Conservation (phyloP, 208 protist genomes). For the Strigomonas culicis region DNA sequence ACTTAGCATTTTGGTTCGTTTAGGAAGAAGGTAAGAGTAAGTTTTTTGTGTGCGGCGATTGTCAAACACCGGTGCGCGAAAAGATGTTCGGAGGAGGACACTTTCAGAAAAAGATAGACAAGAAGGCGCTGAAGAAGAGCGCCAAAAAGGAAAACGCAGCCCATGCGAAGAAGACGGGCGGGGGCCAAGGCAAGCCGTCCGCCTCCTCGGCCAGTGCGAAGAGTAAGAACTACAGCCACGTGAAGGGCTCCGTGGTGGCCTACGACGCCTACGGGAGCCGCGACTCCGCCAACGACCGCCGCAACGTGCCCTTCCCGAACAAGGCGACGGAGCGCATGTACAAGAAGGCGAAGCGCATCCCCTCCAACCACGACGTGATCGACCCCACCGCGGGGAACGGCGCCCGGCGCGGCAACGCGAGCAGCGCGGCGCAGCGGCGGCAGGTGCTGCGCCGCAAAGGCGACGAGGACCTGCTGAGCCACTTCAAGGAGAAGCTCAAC, state of each 20-base stretch:
- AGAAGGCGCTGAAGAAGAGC: slow-evolving; percentile 58
- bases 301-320: slow-evolving; percentile 59
- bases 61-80: neutral
- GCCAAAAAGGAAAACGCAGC: slow-evolving; percentile 24
- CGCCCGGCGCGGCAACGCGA: slow-evolving; percentile 41
- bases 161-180: slow-evolving; percentile 14
- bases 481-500: slow-evolving; percentile 83
- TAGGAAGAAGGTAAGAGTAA: too few relatives aligned
- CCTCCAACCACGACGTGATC: slow-evolving; percentile 33
- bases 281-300: slow-evolving; percentile 76
- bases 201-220: neutral
- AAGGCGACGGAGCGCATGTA: slow-evolving; percentile 52
- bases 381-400: slow-evolving; percentile 21
- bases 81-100: slow-evolving; percentile 62
- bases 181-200: neutral
- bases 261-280: slow-evolving; percentile 39
- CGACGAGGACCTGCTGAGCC: slow-evolving; percentile 76
- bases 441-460: slow-evolving; percentile 59
- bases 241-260: slow-evolving; percentile 76
- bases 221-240: slow-evolving; percentile 36
- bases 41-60: too few relatives aligned
- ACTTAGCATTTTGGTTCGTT: too few relatives aligned
- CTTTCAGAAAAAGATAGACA: slow-evolving; percentile 66
- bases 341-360: slow-evolving; percentile 58
- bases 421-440: slow-evolving; percentile 81